Evolutionary conservation across 2,329 filamentous ascomycete genomes (phyloP), one percentile per base, ranked within the genome.

Genomic region (Chrysoporthe puriensis): DNA sequence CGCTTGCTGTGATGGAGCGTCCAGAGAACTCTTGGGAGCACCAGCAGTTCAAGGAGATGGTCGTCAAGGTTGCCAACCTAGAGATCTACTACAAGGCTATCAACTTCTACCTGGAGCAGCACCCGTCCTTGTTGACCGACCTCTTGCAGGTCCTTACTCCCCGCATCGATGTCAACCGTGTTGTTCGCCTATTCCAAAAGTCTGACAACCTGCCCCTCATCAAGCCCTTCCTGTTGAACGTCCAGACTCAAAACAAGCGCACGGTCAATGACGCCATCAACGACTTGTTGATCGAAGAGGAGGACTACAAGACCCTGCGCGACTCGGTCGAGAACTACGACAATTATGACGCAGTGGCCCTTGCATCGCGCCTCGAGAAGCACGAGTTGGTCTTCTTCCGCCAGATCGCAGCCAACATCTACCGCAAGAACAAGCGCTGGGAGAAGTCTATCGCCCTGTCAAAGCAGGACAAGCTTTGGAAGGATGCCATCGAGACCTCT

Each of bases 391-490:
- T 99, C 72, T 99, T 99, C 86, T 99, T 99, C 91, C 91, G 96
- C 76, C 96, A 99, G 81, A 97, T 99, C 76, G 96, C 96, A 4
- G 94, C 96, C 72, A 97, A 87, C 82, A 99, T 99, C 80, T 99
- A 98, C 85, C 94, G 96, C 79, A 99, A 98, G 88, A 98, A 97
- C 86, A 98, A 98, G 91, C 89, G 96, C 71, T 99, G 96, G 96
- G 95, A 98, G 84, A 98, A 98, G 84, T 97, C 94, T 4, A 99
- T 99, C 79, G 89, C 93, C 44, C 85, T 99, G 59, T 98, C 95
- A 18, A 99, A 99, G 86, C 95, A 99, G 79, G 96, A 99, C 84
- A 98, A 97, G 87, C 85, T 99, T 18, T 99, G 96, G 90, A 98
- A 97, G 86, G 96, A 99, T 82, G 96, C 96, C 36, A 98, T 99